phyloP scores from a whole-genome alignment of 352 stramenopile species.

The Plasmopara muralis region DNA sequence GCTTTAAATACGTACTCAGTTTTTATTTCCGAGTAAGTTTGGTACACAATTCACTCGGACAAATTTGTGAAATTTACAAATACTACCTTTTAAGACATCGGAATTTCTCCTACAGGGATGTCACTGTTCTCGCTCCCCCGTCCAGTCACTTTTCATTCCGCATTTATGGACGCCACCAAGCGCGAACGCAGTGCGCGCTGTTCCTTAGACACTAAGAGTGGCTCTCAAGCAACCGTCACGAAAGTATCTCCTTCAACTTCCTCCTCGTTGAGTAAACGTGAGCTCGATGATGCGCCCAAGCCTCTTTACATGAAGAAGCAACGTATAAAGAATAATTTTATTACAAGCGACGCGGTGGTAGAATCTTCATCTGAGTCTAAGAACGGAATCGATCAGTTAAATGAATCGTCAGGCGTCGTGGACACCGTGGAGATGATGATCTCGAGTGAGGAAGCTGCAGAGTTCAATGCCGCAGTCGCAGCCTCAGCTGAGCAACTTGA shows the following conservation, averaged over 20 bases:
- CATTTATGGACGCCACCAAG: constrained; percentile 19
- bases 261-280: constrained; percentile 12
- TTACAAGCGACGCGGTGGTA: constrained; percentile 5
- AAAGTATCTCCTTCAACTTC: background rate
- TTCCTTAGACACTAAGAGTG: constrained; percentile 13
- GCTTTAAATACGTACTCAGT: too few relatives aligned
- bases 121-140: constrained; percentile 37
- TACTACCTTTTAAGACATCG: too few relatives aligned
- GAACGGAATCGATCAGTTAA: background rate
- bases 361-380: constrained; percentile 7
- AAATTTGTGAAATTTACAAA: too few relatives aligned
- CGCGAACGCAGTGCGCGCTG: constrained; percentile 15
- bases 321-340: constrained; percentile 4
- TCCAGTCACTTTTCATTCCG: constrained; percentile 20
- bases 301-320: constrained; percentile 16
- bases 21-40: too few relatives aligned
- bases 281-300: constrained; percentile 5
- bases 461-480: constrained; percentile 10
- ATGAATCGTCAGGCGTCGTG: constrained; percentile 1
- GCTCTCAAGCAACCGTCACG: background rate
- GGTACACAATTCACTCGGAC: too few relatives aligned
- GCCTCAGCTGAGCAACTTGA: background rate
- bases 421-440: constrained; percentile 15
- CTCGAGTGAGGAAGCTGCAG: constrained; percentile 11
- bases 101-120: constrained; percentile 24